Base-by-base conservation (phyloP, 495 filamentous ascomycete genomes). In the Pseudevernia furfuracea region DNA sequence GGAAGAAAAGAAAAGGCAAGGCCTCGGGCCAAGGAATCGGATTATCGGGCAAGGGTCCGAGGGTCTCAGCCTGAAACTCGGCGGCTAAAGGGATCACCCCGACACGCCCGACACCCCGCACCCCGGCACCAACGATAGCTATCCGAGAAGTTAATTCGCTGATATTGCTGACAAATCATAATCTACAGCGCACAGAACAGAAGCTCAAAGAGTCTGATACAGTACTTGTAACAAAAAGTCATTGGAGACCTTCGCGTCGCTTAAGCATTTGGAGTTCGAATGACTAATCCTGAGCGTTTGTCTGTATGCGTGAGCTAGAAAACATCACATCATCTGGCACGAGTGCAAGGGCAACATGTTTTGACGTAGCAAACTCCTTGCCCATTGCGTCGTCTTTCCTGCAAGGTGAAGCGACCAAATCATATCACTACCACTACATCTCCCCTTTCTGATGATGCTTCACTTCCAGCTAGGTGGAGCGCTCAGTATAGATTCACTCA, bases 121-220 rank as follows among this genome's bases (percentile, higher is more conserved):
- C 5, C 58, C 58, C 58, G 52, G 17, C 30, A 55, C 52, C 17
- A 55, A 25, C 30, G 58, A 60, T 60, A 60, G 25, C 25, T 60
- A 60, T 46, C 58, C 58, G 58, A 25, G 58, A 44, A 60, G 39
- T 28, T 34, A 60, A 60, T 46, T 60, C 58, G 58, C 23, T 60
- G 39, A 46, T 44, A 36, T 41, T 12, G 25, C 15, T 60, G 38
- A 43, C 17, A 46, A 59, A 59, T 59, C n/a, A n/a, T n/a, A n/a
- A n/a, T 41, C 11, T 30, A 28, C 37, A 21, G 41, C 10, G 37
- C 37, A 39, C 10, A 39, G 12, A 11, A 2, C 37, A 39, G 10
- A 39, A 11, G 37, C 37, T 11, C 12, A 14, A 44, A 21, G 19
- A 21, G n/a, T n/a, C n/a, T n/a, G n/a, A n/a, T n/a, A n/a, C n/a